Percentiles rank a stretch among this genome's conserved stretches.
Conservation (phyloP, 2,329 filamentous ascomycete genomes). For the Phialophora macrospora region DNA sequence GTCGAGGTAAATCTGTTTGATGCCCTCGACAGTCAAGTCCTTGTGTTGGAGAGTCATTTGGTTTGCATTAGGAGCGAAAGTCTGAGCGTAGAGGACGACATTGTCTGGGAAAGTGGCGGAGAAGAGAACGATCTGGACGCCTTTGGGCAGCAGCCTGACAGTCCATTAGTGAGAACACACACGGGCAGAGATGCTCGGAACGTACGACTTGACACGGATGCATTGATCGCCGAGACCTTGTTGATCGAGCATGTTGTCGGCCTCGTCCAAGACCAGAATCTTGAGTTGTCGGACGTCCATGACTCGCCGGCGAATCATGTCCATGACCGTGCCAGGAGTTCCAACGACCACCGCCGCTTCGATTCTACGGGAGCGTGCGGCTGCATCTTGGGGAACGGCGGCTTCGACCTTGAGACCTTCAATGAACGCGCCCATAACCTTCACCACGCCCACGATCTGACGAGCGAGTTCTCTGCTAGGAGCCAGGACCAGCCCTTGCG, state of each 20-base stretch:
- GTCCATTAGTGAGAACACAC: constrained; percentile 39
- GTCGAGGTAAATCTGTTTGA: constrained; percentile 97
- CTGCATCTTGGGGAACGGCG: constrained; percentile 76
- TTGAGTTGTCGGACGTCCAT: constrained; percentile 74
- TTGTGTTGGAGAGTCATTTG: constrained; percentile 85
- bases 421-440: constrained; percentile 82
- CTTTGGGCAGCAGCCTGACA: constrained; percentile 70
- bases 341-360: constrained; percentile 83
- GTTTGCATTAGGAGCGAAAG: constrained; percentile 85
- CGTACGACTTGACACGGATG: constrained; percentile 80
- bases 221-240: constrained; percentile 96
- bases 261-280: constrained; percentile 91
- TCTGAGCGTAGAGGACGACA: constrained; percentile 80
- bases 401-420: constrained; percentile 75
- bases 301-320: constrained; percentile 77
- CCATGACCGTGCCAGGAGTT: constrained; percentile 90
- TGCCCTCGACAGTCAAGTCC: constrained; percentile 93
- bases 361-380: constrained; percentile 70
- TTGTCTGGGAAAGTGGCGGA: constrained; percentile 90
- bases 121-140: constrained; percentile 88
- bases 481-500: constrained; percentile 86
- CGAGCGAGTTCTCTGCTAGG: constrained; percentile 93
- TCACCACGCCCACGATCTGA: constrained; percentile 87
- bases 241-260: constrained; percentile 98
- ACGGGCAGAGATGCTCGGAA: neutral